phyloP scores from a whole-genome alignment of 192 early-diverging fungal species.

The Powellomyces hirtus region DNA sequence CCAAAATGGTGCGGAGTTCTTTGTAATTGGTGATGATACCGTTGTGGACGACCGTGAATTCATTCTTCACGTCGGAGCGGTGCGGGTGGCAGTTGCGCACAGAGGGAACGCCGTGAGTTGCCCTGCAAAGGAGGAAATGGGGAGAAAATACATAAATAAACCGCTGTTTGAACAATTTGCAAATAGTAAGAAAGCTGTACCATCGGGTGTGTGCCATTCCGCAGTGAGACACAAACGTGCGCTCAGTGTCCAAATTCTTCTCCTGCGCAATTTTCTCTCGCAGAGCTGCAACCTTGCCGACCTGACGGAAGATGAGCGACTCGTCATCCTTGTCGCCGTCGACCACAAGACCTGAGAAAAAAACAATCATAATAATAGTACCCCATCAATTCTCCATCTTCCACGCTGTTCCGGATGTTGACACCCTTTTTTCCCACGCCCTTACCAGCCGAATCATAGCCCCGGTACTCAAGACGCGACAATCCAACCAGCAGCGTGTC shows the following conservation, averaged over 20 bases:
- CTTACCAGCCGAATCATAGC: slow-evolving; percentile 61
- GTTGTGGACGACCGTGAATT: slow-evolving; percentile 66
- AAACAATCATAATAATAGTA: no score
- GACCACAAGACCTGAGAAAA: slow-evolving; percentile 33
- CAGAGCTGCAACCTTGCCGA: slow-evolving; percentile 56
- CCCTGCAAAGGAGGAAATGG: slow-evolving; percentile 43
- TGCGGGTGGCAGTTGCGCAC: slow-evolving; percentile 63
- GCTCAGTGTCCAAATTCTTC: slow-evolving; percentile 59
- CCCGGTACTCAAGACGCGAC: slow-evolving; percentile 60
- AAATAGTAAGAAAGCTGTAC: no score
- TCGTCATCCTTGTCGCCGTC: slow-evolving; percentile 68
- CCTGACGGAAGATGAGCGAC: slow-evolving; percentile 46
- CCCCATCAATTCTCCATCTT: no score
- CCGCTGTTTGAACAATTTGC: no score
- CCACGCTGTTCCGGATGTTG: no score
- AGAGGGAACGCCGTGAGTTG: slow-evolving; percentile 64
- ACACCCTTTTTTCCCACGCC: no score
- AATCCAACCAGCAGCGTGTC: slow-evolving; percentile 56
- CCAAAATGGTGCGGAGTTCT: slow-evolving; percentile 54
- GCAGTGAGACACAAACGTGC: slow-evolving; percentile 42
- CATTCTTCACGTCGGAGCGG: slow-evolving; percentile 59
- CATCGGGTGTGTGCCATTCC: slow-evolving; percentile 68
- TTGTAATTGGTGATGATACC: slow-evolving; percentile 69
- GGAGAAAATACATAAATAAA: no score
- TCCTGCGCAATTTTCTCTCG: slow-evolving; percentile 46